Evolutionary conservation across 2,329 filamentous ascomycete species (phyloP), one percentile per base, ranked within the genome.

Genomic region (Colletotrichum magnum): DNA sequence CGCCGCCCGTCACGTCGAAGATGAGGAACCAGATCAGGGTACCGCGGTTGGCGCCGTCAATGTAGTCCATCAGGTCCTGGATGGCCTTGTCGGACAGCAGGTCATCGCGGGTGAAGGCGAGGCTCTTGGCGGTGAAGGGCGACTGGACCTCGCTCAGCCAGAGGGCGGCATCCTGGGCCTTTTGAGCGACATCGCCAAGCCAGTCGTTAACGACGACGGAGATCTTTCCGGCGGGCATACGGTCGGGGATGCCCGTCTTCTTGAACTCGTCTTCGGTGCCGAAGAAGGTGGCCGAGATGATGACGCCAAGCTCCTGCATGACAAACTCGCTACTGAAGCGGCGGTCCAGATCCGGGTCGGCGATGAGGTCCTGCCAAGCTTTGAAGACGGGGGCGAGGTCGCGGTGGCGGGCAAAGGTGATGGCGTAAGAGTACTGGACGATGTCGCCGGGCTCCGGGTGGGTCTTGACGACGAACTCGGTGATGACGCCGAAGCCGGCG

Each of bases 251-350:
- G 0, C 86, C 86, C 0, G 83, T 81, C 2, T 82, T 82, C 4
- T 85, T 74, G 73, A 85, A 92, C 74, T 92, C 89, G 0, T 79
- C 82, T 52, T 85, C 78, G 0, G 86, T 86, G 10, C 90, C 90
- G 73, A 89, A 91, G 73, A 88, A 92, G 0, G 86, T 89, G 2
- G 87, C 89, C 0, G 86, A 87, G 71, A 92, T 86, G 67, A 89
- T 75, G 62, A 84, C 84, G 1, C 88, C 88, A 0, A 86, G 77
- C 24, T 86, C 84, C 41, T 87, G 81, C 52, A 89, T 79, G 41
- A 88, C 82, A 61, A 92, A 86, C 60, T 89, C 82, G 5, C 84
- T 86, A 3, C 87, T 84, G 72, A 92, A 90, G 18, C 88, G 86
- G 48, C 87, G 83, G 71, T 89, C 87, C 4, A 92, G 81, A 1